phyloP scores from a whole-genome alignment of 768 basidiomycete species.

The Naganishia vaughanmartiniae region DNA sequence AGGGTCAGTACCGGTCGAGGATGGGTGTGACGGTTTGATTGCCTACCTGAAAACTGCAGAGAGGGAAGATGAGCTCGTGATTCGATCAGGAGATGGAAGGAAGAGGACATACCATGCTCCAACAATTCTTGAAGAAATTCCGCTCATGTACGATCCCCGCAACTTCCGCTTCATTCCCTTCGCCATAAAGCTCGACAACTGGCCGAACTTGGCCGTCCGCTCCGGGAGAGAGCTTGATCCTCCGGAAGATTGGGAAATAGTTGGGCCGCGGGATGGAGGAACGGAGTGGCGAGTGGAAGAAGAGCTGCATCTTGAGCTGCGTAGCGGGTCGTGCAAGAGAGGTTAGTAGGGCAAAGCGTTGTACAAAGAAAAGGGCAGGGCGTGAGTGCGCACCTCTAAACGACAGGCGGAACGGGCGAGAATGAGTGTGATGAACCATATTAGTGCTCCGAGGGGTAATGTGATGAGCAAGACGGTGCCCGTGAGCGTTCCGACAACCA shows the following conservation, averaged over 20 bases:
- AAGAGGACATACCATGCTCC: slow-evolving; percentile 43
- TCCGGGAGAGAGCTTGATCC: slow-evolving; percentile 36
- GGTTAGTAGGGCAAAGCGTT: neutral
- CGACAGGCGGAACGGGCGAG: slow-evolving; percentile 48
- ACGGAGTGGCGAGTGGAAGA: slow-evolving; percentile 41
- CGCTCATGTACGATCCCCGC: slow-evolving; percentile 41
- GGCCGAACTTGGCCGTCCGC: slow-evolving; percentile 30
- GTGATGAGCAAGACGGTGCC: slow-evolving; percentile 50
- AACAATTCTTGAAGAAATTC: slow-evolving; percentile 49
- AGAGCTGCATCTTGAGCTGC: slow-evolving; percentile 48
- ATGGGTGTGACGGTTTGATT: neutral
- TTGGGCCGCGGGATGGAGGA: slow-evolving; percentile 32
- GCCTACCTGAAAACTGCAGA: neutral
- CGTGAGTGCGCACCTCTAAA: slow-evolving; percentile 40
- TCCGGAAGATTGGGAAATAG: slow-evolving; percentile 49
- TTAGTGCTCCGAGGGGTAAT: slow-evolving; percentile 46
- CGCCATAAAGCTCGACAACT: slow-evolving; percentile 26
- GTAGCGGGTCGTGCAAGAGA: neutral
- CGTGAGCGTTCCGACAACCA: slow-evolving; percentile 49
- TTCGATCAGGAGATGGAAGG: neutral
- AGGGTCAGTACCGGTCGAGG: neutral
- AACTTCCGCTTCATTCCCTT: slow-evolving; percentile 27
- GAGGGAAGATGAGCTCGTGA: neutral
- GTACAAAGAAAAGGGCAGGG: neutral
- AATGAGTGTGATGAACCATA: slow-evolving; percentile 50